These are phyloP conservation scores for Fusarium sp. DNA, from an alignment of 2,329 filamentous ascomycete species.

Conservation along the genomic window DNA sequence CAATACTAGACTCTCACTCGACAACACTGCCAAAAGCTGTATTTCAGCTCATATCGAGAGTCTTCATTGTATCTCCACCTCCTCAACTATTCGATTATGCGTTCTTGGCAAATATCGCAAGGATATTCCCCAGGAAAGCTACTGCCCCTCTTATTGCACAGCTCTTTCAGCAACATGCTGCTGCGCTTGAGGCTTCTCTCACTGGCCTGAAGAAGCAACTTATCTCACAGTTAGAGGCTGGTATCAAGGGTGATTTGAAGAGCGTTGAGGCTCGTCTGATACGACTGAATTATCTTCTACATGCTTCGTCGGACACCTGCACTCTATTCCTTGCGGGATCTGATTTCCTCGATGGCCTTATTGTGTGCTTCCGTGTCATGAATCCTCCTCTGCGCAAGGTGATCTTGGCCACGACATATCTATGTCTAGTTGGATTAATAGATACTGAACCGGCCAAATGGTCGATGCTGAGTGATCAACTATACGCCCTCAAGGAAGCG, in stretches of 20 bases:
- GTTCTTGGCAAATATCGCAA: slow-evolving; percentile 76
- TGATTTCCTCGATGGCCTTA: slow-evolving; percentile 85
- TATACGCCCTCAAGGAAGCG: slow-evolving; percentile 81
- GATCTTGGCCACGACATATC: slow-evolving; percentile 78
- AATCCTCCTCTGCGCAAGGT: slow-evolving; percentile 72
- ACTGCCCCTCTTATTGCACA: slow-evolving; percentile 61
- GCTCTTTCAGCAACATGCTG: slow-evolving; percentile 65
- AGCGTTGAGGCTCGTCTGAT: slow-evolving; percentile 66
- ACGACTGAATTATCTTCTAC: slow-evolving; percentile 72
- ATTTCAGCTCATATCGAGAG: slow-evolving; percentile 72
- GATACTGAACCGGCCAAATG: slow-evolving; percentile 75
- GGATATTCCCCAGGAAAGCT: slow-evolving; percentile 73
- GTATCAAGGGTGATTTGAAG: slow-evolving; percentile 66
- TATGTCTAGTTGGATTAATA: slow-evolving; percentile 78
- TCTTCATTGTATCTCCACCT: slow-evolving; percentile 58
- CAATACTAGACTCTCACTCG: slow-evolving; percentile 52
- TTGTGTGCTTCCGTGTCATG: slow-evolving; percentile 72
- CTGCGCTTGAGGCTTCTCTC: slow-evolving; percentile 65
- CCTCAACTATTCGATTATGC: slow-evolving; percentile 70
- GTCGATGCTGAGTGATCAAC: slow-evolving; percentile 82
- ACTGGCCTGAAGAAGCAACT: slow-evolving; percentile 71
- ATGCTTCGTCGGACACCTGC: slow-evolving; percentile 67
- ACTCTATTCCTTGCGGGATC: slow-evolving; percentile 82
- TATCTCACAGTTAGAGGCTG: slow-evolving; percentile 71
- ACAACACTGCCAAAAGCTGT: slow-evolving; percentile 68